phyloP scores from a whole-genome alignment of 768 basidiomycete species.

The Kwoniella sp. region DNA sequence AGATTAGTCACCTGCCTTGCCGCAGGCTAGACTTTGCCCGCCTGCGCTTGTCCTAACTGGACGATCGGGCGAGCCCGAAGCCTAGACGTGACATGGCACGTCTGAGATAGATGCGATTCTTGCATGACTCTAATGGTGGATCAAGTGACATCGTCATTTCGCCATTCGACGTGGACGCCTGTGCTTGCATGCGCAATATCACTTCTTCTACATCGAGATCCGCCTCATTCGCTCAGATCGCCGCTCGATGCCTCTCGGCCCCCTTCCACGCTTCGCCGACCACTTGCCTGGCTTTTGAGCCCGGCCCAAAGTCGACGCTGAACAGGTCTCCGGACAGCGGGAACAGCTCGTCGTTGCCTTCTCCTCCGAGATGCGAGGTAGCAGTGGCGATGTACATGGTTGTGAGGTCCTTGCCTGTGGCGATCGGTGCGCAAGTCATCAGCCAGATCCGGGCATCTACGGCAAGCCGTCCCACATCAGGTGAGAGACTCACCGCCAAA shows the following conservation, averaged over 20 bases:
- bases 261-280: constrained; percentile 35
- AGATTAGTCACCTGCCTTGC: too few species aligned
- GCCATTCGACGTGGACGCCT: too few species aligned
- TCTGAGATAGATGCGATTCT: too few species aligned
- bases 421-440: constrained; percentile 2
- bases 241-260: constrained; percentile 24
- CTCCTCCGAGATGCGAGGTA: constrained; percentile 15
- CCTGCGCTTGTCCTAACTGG: too few species aligned
- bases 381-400: constrained; percentile 40
- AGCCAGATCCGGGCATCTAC: neutral
- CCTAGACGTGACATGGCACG: too few species aligned
- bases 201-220: too few species aligned
- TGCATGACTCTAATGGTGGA: too few species aligned
- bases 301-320: constrained; percentile 30
- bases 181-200: too few species aligned
- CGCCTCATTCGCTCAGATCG: too few species aligned
- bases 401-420: constrained; percentile 23
- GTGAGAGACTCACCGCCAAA: constrained; percentile 35
- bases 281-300: constrained; percentile 23
- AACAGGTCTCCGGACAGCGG: constrained; percentile 35
- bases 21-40: too few species aligned
- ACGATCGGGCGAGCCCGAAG: too few species aligned
- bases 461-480: neutral
- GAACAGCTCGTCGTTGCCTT: constrained; percentile 19
- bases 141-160: too few species aligned